These are phyloP conservation scores for Dioscorea cayenensis DNA, from an alignment of 116 monocot species.

Conservation along the genomic window DNA sequence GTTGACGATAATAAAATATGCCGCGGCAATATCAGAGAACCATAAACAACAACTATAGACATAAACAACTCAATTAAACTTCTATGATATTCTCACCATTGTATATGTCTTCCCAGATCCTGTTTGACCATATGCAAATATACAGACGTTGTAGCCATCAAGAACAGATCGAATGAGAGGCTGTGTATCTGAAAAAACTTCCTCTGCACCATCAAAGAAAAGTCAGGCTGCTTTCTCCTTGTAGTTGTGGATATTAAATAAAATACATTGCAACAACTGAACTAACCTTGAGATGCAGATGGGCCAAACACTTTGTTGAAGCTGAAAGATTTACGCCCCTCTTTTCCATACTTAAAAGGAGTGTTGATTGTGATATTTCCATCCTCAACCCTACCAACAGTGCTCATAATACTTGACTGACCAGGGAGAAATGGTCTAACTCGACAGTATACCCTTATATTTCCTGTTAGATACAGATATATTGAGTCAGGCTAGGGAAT, in stretches of 20 bases:
- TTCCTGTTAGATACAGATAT: constrained; percentile 39
- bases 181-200: constrained; percentile 85
- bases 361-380: constrained; percentile 69
- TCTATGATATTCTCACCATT: constrained; percentile 53
- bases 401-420: constrained; percentile 38
- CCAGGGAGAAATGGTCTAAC: constrained; percentile 96
- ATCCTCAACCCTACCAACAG: constrained; percentile 69
- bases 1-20: neutral
- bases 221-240: neutral
- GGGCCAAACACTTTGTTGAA: constrained; percentile 94
- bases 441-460: constrained; percentile 92
- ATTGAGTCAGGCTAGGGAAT: neutral
- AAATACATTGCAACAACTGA: neutral
- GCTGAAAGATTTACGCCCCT: constrained; percentile 57
- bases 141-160: constrained; percentile 99
- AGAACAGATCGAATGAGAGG: constrained; percentile 94
- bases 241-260: neutral
- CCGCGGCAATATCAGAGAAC: no score
- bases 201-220: constrained; percentile 41
- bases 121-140: constrained; percentile 99
- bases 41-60: no score
- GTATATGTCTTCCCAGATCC: constrained; percentile 97
- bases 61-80: no score
- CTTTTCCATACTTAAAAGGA: constrained; percentile 78
- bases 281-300: constrained; percentile 62